These are phyloP conservation scores for Cyclostephanos tholiformis DNA, from an alignment of 108 stramenopile species.

Conservation along the genomic window DNA sequence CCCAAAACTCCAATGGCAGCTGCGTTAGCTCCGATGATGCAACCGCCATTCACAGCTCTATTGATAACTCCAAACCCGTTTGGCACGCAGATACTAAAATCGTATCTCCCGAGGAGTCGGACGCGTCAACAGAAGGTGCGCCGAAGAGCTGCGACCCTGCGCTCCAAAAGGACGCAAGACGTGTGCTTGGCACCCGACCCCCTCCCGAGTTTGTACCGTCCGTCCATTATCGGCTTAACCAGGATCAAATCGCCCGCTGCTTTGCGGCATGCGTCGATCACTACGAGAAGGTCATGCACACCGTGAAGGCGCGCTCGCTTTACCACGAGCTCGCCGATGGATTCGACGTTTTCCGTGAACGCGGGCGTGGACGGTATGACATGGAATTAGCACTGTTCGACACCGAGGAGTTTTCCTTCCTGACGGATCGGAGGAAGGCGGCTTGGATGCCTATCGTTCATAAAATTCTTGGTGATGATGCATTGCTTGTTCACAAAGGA, in stretches of 20 bases:
- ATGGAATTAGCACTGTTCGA: constrained; percentile 83
- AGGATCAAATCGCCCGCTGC: constrained; percentile 67
- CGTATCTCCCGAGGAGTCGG: constrained; percentile 35
- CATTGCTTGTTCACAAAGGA: constrained; percentile 81
- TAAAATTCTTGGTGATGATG: constrained; percentile 79
- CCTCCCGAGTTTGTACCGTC: constrained; percentile 28
- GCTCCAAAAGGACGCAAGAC: constrained; percentile 2
- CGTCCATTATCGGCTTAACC: constrained; percentile 62
- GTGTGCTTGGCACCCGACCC: constrained; percentile 16
- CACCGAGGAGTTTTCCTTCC: constrained; percentile 58
- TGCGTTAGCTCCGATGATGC: neutral
- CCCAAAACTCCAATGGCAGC: neutral
- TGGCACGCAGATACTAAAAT: constrained; percentile 9
- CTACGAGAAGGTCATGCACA: constrained; percentile 84
- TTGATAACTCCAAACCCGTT: constrained; percentile 3
- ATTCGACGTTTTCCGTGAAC: constrained; percentile 87
- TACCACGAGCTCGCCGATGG: constrained; percentile 81
- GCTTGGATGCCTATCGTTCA: constrained; percentile 89
- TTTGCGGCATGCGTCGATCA: constrained; percentile 73
- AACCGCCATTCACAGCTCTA: neutral
- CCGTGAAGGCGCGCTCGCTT: constrained; percentile 77
- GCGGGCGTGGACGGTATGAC: constrained; percentile 85
- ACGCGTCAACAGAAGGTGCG: constrained; percentile 25
- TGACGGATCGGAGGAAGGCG: constrained; percentile 66
- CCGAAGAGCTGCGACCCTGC: neutral